Base-by-base conservation (phyloP, 2,329 filamentous ascomycete species). In the Paecilomyces variotii region DNA sequence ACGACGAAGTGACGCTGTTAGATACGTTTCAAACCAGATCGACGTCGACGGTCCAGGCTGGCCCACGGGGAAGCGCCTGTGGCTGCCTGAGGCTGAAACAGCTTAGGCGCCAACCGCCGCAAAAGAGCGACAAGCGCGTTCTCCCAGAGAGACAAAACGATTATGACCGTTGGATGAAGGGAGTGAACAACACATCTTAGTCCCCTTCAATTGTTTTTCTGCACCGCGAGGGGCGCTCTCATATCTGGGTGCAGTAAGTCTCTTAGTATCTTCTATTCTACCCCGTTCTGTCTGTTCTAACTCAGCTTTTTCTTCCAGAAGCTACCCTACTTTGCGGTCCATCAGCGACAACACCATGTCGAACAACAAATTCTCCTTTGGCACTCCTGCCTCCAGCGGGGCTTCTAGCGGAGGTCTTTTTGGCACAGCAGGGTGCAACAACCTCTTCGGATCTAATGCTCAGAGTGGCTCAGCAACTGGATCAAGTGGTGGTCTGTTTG, bases 311-410 rank as follows among this genome's bases (percentile, higher is more conserved):
- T 61, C 28, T 28, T 60, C 52, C 60, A 66, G 66, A 66, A n/a
- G 66, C 59, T 65, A 62, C 62, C 64, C 66, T 57, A 59, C 59
- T 59, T 59, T 64, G 59, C 60, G 30, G 59, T 60, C 63, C 57
- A 64, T 57, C 59, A 59, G 60, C 56, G 49, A 56, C 57, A 63
- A 60, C 64, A 54, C 59, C 61, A 76, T 74, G 69, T 64, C 68
- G 24, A 67, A 71, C 60, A 70, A 60, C 7, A 72, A 72, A 24
- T 80, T 76, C 45, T 63, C 58, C 50, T 75, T 79, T 61, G 75
- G 74, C 57, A 61, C 68, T 9, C 66, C 72, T 12, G 64, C 71
- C 34, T 72, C 75, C 26, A 70, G 67, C 53, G 73, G 71, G 57
- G 66, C 66, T 25, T 67, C 74, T 14, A 62, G 65, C 39, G 70